Conservation (phyloP, 2,329 filamentous ascomycete species). For the Neopestalotiopsis clavispora region DNA sequence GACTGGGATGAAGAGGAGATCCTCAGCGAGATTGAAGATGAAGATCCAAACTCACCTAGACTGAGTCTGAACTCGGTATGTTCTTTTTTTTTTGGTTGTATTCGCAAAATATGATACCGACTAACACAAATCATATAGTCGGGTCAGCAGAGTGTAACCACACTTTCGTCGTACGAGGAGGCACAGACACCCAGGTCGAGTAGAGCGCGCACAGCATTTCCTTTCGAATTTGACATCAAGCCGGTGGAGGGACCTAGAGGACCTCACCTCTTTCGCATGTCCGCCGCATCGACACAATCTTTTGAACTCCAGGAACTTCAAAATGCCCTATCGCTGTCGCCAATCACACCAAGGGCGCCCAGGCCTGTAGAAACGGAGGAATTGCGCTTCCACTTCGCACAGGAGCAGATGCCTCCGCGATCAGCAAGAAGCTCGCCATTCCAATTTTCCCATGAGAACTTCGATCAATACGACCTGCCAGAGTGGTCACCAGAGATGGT, state of each 20-base stretch:
- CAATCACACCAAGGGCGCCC: conserved; percentile 69
- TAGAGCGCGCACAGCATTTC: conserved; percentile 63
- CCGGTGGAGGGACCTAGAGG: conserved; percentile 80
- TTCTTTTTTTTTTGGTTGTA: neutral
- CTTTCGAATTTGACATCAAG: conserved; percentile 65
- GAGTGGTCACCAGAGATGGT: conserved; percentile 78
- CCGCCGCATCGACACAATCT: conserved; percentile 59
- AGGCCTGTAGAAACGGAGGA: conserved; percentile 44
- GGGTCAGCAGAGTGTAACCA: conserved; percentile 78
- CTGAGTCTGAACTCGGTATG: conserved; percentile 75
- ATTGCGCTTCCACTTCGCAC: conserved; percentile 39
- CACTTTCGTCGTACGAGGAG: conserved; percentile 86
- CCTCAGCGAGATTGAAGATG: conserved; percentile 63
- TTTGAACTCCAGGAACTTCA: conserved; percentile 57
- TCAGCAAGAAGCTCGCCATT: conserved; percentile 46
- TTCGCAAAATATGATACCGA: neutral
- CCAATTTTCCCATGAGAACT: conserved; percentile 59
- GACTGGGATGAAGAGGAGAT: conserved; percentile 72
- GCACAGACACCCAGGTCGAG: conserved; percentile 76
- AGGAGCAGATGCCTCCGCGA: conserved; percentile 43
- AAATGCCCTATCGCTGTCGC: conserved; percentile 70
- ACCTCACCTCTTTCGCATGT: conserved; percentile 83
- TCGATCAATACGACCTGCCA: conserved; percentile 64
- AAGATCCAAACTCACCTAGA: conserved; percentile 63
- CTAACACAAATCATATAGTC: conserved; percentile 49